Evolutionary conservation across 768 basidiomycete species (phyloP).

Genomic region (Termitomyces sp.): DNA sequence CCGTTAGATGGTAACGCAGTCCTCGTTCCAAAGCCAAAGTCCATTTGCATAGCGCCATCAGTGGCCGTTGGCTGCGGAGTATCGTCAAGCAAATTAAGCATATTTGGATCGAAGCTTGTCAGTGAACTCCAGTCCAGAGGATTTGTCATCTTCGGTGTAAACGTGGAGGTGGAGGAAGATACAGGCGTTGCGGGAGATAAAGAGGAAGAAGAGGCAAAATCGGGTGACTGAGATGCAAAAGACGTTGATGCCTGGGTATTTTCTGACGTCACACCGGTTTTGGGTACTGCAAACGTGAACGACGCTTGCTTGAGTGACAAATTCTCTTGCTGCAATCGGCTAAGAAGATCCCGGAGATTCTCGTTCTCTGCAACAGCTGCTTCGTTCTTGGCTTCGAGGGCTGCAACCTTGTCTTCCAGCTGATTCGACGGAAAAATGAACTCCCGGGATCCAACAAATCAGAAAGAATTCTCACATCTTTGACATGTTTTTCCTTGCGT

Average conservation of each 20-base stretch:
- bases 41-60: conserved; percentile 58
- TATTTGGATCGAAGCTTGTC: conserved; percentile 66
- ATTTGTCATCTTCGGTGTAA: conserved; percentile 36
- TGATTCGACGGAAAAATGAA: conserved; percentile 26
- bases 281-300: conserved; percentile 83
- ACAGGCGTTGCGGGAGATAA: conserved; percentile 16
- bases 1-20: conserved; percentile 43
- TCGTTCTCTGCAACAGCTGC: conserved; percentile 75
- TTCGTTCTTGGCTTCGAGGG: conserved; percentile 81
- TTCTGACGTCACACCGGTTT: conserved; percentile 21
- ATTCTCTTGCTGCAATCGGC: conserved; percentile 86
- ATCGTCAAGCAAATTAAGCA: conserved; percentile 65
- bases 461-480: conserved; percentile 65
- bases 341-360: conserved; percentile 82
- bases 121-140: conserved; percentile 65
- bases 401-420: conserved; percentile 90
- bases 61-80: conserved; percentile 49
- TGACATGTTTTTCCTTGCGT: conserved; percentile 95
- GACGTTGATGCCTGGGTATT: conserved; percentile 20
- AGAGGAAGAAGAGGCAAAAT: conserved; percentile 22
- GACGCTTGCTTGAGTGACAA: conserved; percentile 72
- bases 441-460: conserved; percentile 2
- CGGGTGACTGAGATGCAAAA: conserved; percentile 26
- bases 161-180: conserved; percentile 23
- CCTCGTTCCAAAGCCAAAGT: conserved; percentile 52